Conservation (phyloP, 768 basidiomycete genomes). For the Rhizopogon sp. region DNA sequence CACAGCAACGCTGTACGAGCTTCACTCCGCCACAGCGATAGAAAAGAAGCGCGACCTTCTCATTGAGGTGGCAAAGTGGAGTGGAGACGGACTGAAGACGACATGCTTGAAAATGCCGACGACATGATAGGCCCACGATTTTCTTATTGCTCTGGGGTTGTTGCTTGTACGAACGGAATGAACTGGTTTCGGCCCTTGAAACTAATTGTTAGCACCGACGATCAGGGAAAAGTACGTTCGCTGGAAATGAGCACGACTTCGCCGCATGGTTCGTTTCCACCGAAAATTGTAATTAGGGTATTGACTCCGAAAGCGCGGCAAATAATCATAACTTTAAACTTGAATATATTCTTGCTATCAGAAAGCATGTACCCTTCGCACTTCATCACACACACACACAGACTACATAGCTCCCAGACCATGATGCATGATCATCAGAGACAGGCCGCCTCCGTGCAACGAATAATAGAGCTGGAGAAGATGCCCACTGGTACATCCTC, state of each 20-base stretch:
- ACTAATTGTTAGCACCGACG: not conserved
- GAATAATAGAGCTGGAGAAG: no score
- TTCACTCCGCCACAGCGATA: conserved; percentile 64
- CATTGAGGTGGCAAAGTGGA: conserved; percentile 78
- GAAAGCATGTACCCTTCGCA: not conserved
- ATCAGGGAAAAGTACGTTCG: not conserved
- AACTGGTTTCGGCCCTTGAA: not conserved
- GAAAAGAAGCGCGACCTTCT: conserved; percentile 76
- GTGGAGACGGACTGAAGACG: conserved; percentile 75
- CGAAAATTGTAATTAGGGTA: not conserved
- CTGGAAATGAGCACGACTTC: not conserved
- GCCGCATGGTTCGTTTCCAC: not conserved
- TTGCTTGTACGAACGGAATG: not conserved
- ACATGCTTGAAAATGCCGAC: conserved; percentile 77
- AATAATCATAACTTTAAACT: no score
- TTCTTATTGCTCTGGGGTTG: not conserved
- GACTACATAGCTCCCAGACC: no score
- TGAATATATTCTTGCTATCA: not conserved
- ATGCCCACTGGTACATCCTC: no score
- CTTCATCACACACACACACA: no score
- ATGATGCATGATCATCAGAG: no score
- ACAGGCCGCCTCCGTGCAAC: no score
- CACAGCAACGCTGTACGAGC: conserved; percentile 77
- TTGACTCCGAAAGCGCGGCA: no score
- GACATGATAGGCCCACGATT: not conserved